Percentiles rank a stretch among this genome's conserved stretches.
These are phyloP conservation scores for Spongispora temasekensis DNA, from an alignment of 1,284 basidiomycete species.

Conservation along the genomic window DNA sequence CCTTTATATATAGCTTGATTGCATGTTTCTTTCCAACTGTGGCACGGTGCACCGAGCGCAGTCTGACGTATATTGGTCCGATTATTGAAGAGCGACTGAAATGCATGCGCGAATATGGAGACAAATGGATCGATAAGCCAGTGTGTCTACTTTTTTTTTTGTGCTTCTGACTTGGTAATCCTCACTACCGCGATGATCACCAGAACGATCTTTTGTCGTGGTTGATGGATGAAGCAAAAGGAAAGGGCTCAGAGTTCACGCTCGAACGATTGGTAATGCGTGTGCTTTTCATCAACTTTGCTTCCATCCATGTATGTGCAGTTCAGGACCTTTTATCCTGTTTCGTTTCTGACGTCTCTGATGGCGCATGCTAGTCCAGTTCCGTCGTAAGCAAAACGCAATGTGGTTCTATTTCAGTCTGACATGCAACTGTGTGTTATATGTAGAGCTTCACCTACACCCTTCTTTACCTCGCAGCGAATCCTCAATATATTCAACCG, in stretches of 20 bases:
- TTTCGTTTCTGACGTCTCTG: neutral
- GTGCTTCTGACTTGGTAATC: slow-evolving; percentile 3
- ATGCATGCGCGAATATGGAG: slow-evolving; percentile 34
- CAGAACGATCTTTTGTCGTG: slow-evolving; percentile 38
- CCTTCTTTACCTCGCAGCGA: slow-evolving; percentile 38
- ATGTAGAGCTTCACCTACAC: slow-evolving; percentile 36
- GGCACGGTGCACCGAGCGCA: neutral
- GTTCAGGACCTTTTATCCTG: neutral
- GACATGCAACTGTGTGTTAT: neutral
- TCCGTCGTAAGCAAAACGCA: neutral
- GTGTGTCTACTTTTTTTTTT: slow-evolving; percentile 35
- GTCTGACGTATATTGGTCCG: slow-evolving; percentile 33
- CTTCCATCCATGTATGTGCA: slow-evolving; percentile 38
- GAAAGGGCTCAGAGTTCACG: slow-evolving; percentile 31
- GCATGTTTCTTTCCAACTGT: neutral
- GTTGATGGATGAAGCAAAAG: slow-evolving; percentile 42
- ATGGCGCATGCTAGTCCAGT: neutral
- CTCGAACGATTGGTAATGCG: slow-evolving; percentile 32
- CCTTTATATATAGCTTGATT: neutral
- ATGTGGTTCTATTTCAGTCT: neutral
- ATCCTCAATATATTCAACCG: slow-evolving; percentile 23
- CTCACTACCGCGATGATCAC: too few species aligned
- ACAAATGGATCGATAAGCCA: slow-evolving; percentile 40
- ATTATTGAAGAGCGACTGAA: slow-evolving; percentile 39
- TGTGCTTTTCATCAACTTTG: slow-evolving; percentile 40